Evolutionary conservation across 1,139 yeast species (phyloP), one percentile per base, ranked within the genome.

Genomic region (Zygoascus sp.): DNA sequence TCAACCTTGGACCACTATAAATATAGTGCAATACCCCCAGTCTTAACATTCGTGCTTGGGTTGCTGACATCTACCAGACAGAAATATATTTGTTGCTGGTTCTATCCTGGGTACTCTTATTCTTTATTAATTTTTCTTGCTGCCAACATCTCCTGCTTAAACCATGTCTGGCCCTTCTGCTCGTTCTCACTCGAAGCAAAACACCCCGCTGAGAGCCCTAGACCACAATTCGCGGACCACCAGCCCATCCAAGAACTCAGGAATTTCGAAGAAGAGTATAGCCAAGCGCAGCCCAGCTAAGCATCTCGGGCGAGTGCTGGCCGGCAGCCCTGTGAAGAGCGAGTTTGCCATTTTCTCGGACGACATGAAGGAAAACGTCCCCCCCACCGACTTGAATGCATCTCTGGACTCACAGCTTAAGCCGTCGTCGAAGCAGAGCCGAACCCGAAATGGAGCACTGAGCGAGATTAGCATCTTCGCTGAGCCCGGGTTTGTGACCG

Each of bases 401-500:
- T 23, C 22, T n/a, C n/a, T n/a, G n/a, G n/a, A n/a, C n/a, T n/a
- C n/a, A n/a, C n/a, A n/a, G n/a, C n/a, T n/a, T n/a, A n/a, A n/a
- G n/a, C n/a, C n/a, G n/a, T n/a, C n/a, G n/a, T n/a, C n/a, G n/a
- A n/a, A n/a, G n/a, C n/a, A n/a, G 17, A 25, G 22, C 32, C 28
- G 28, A 25, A n/a, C 7, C 28, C 9, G 28, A 25, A 25, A 25
- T 3, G 3, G n/a, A 2, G 28, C 50, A 7, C 40, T 48, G 15
- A 16, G 37, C 10, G 50, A 48, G 20, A 27, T 48, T 25, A 37
- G 41, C 41, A 40, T 39, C 13, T 13, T 15, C 7, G 38, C 22
- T 13, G 37, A 17, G 10, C 40, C 48, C 10, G 50, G 50, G 2
- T 48, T 32, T 25, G 32, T 48, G 21, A 15, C 40, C n/a, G 21